Conservation (phyloP, 805 yeast genomes). For the Cyberlindnera mycetangii region DNA sequence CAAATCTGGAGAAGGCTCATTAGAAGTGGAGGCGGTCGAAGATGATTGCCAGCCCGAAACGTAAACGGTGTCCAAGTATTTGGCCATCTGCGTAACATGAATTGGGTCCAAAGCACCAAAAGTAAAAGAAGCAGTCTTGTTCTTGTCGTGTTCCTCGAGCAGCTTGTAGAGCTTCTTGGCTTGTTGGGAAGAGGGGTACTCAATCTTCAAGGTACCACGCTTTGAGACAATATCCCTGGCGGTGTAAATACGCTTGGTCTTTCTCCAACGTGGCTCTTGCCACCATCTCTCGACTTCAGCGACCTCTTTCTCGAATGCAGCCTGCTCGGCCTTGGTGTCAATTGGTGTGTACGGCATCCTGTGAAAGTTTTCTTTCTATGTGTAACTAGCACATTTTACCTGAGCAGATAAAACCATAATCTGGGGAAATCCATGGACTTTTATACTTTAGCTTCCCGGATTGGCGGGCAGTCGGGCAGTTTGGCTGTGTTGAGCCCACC, state of each 20-base stretch:
- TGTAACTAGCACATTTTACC: too few species aligned
- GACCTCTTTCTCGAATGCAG: conserved; percentile 45
- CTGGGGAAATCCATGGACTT: not conserved
- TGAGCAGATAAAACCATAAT: too few species aligned
- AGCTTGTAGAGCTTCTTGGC: conserved; percentile 77
- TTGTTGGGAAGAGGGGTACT: conserved; percentile 75
- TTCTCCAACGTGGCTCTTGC: conserved; percentile 87
- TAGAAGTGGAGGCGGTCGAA: conserved; percentile 94
- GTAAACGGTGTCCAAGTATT: conserved; percentile 86
- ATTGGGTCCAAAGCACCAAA: conserved; percentile 96
- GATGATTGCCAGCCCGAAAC: conserved; percentile 99
- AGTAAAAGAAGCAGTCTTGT: conserved; percentile 78
- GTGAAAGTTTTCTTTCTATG: not conserved
- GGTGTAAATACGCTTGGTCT: conserved; percentile 82
- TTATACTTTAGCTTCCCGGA: conserved; percentile 2
- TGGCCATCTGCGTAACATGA: conserved; percentile 96
- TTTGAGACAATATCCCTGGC: conserved; percentile 87
- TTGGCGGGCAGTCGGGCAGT: conserved; percentile 1
- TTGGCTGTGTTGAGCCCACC: not conserved
- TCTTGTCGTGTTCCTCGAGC: conserved; percentile 65
- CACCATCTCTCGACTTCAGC: conserved; percentile 84
- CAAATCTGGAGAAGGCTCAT: conserved; percentile 97
- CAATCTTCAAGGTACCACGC: conserved; percentile 74
- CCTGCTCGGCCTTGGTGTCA: conserved; percentile 23
- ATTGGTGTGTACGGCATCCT: conserved; percentile 21